phyloP scores from a whole-genome alignment of 2,329 filamentous ascomycete genomes.

The Anisogramma anomala region DNA sequence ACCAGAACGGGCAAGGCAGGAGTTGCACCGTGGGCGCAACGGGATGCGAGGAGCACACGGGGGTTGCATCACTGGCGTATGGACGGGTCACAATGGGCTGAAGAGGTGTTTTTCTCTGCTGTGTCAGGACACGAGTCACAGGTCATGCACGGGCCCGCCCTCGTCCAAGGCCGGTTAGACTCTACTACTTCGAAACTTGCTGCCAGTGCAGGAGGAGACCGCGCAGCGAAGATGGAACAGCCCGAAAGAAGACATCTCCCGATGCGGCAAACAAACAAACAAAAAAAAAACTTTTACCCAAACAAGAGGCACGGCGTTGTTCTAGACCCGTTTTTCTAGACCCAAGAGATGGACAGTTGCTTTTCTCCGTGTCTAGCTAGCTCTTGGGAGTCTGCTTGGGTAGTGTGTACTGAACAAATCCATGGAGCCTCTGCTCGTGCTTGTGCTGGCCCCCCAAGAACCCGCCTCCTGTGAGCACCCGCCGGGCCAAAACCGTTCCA shows the following conservation, averaged over 20 bases:
- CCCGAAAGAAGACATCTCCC: conserved; percentile 1
- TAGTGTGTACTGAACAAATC: conserved; percentile 3
- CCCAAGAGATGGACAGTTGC: conserved; percentile 4
- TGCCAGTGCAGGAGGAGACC: not conserved
- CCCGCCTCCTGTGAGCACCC: no score
- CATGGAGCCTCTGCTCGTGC: no score
- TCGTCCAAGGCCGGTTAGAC: not conserved
- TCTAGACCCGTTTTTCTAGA: conserved; percentile 4
- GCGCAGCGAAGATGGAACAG: conserved; percentile 2
- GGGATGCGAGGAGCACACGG: conserved; percentile 8
- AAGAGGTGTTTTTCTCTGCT: not conserved
- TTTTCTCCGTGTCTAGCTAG: not conserved
- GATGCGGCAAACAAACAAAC: conserved; percentile 10
- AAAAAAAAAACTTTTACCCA: conserved; percentile 2
- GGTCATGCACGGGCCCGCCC: not conserved
- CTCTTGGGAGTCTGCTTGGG: conserved; percentile 4
- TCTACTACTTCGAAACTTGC: not conserved
- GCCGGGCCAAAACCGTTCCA: no score
- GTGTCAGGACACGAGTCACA: not conserved
- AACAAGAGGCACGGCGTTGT: conserved; percentile 13
- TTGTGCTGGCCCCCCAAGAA: no score
- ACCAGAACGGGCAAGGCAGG: conserved; percentile 5
- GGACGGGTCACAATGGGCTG: not conserved
- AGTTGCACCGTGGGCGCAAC: conserved; percentile 2
- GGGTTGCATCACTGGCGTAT: conserved; percentile 11